A percentile compares a stretch with the other conserved stretches of the same genome.
Conservation (phyloP, 495 filamentous ascomycete species). For the Pyronema domesticum region DNA sequence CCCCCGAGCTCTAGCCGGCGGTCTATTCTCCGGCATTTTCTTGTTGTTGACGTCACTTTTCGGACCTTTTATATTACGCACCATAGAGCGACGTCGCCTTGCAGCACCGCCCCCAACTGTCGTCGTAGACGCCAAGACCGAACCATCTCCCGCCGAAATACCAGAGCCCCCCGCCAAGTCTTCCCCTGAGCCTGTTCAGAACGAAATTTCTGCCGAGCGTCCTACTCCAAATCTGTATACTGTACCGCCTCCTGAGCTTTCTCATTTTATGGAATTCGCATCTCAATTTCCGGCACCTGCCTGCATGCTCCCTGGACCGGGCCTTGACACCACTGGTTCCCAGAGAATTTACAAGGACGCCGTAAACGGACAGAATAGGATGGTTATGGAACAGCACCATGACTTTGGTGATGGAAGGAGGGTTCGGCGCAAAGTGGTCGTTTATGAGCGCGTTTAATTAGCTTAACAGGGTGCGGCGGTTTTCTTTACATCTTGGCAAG, state of each 20-base stretch:
- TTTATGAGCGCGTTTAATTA: neutral
- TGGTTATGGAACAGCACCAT: neutral
- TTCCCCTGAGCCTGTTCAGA: neutral
- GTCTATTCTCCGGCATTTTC: neutral
- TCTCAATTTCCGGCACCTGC: too few relatives aligned
- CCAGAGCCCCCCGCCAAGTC: neutral
- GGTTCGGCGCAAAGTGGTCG: neutral
- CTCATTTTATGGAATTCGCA: too few relatives aligned
- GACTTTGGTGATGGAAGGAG: neutral
- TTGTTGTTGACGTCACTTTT: neutral
- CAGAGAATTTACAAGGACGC: neutral
- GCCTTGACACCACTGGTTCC: too few relatives aligned
- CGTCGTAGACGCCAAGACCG: neutral
- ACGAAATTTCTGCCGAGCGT: too few relatives aligned
- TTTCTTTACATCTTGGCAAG: too few relatives aligned
- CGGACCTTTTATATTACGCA: conserved; percentile 1
- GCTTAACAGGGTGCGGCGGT: too few relatives aligned
- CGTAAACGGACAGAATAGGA: neutral
- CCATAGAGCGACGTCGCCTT: neutral
- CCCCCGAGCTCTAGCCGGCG: neutral
- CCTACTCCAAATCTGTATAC: too few relatives aligned
- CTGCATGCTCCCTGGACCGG: too few relatives aligned
- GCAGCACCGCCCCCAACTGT: neutral
- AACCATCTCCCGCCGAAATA: neutral
- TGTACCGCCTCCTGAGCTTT: too few relatives aligned